Evolutionary conservation across 163 green algal genomes (phyloP).

Genomic region (Scenedesmus sp.): DNA sequence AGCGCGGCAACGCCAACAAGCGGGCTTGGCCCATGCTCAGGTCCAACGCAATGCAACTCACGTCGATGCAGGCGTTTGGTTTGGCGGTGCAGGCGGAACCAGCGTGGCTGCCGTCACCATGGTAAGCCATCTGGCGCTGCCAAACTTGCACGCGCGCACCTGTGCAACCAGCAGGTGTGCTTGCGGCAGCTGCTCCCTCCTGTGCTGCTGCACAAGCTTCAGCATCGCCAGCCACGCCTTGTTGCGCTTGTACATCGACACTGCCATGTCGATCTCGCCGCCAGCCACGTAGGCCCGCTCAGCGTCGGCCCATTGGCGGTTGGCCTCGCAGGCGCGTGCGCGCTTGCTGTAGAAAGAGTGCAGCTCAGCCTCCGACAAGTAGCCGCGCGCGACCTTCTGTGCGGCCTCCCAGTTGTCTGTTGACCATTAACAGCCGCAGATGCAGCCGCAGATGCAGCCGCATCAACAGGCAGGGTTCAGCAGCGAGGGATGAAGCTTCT

Average conservation of each 20-base stretch:
- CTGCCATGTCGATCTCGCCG: slow-evolving; percentile 80
- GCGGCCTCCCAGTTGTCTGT: slow-evolving; percentile 81
- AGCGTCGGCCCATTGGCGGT: slow-evolving; percentile 76
- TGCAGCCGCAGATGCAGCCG: neutral
- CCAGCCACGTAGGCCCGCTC: slow-evolving; percentile 83
- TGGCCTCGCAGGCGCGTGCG: slow-evolving; percentile 77
- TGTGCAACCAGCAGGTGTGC: slow-evolving; percentile 77
- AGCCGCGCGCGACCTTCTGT: slow-evolving; percentile 82
- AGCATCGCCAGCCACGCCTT: slow-evolving; percentile 84
- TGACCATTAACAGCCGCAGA: neutral
- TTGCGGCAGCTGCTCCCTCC: slow-evolving; percentile 77
- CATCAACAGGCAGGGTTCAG: neutral
- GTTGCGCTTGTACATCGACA: slow-evolving; percentile 88
- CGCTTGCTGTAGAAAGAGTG: slow-evolving; percentile 62
- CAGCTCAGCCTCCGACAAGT: slow-evolving; percentile 79
- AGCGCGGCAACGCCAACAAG: too few relatives aligned
- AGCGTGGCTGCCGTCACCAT: too few relatives aligned
- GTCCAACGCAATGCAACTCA: too few relatives aligned
- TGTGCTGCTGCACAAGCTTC: slow-evolving; percentile 75
- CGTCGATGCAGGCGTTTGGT: too few relatives aligned
- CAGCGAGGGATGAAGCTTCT: too few relatives aligned
- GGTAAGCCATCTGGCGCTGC: too few relatives aligned
- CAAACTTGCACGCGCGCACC: slow-evolving; percentile 41
- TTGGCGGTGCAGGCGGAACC: too few relatives aligned
- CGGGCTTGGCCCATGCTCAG: too few relatives aligned